Conservation (phyloP, 2,329 filamentous ascomycete genomes). For the Byssochlamys sp. region DNA sequence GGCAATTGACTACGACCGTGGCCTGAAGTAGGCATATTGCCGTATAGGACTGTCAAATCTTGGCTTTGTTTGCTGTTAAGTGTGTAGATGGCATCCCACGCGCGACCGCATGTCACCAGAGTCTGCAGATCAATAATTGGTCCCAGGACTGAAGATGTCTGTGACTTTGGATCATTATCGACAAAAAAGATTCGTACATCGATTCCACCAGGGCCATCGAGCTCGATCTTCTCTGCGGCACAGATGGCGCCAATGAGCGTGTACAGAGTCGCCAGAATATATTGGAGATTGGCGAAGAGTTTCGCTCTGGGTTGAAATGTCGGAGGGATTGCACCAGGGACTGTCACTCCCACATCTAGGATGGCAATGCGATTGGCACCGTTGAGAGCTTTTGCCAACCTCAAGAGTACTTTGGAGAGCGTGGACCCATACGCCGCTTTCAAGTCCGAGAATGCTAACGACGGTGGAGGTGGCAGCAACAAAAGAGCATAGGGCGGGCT, state of each 20-base stretch:
- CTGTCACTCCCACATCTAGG: slow-evolving; percentile 54
- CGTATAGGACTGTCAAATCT: slow-evolving; percentile 13
- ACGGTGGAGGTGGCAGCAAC: slow-evolving; percentile 53
- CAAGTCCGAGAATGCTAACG: slow-evolving; percentile 43
- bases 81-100: slow-evolving; percentile 25
- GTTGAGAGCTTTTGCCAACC: slow-evolving; percentile 32
- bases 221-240: slow-evolving; percentile 51
- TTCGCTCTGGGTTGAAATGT: slow-evolving; percentile 44
- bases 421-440: slow-evolving; percentile 53
- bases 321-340: slow-evolving; percentile 50
- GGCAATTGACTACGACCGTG: slow-evolving; percentile 10
- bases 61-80: slow-evolving; percentile 19
- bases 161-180: slow-evolving; percentile 43
- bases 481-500: slow-evolving; percentile 39
- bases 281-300: slow-evolving; percentile 60
- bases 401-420: slow-evolving; percentile 46
- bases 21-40: not conserved
- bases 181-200: slow-evolving; percentile 68
- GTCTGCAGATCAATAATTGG: slow-evolving; percentile 43
- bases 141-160: slow-evolving; percentile 28
- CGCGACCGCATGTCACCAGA: slow-evolving; percentile 32
- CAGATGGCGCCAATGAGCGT: slow-evolving; percentile 65
- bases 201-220: slow-evolving; percentile 60
- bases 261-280: slow-evolving; percentile 68
- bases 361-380: slow-evolving; percentile 25